These are phyloP conservation scores for Plasmodium gallinaceum DNA, from an alignment of 169 alveolate genomes.

Conservation along the genomic window DNA sequence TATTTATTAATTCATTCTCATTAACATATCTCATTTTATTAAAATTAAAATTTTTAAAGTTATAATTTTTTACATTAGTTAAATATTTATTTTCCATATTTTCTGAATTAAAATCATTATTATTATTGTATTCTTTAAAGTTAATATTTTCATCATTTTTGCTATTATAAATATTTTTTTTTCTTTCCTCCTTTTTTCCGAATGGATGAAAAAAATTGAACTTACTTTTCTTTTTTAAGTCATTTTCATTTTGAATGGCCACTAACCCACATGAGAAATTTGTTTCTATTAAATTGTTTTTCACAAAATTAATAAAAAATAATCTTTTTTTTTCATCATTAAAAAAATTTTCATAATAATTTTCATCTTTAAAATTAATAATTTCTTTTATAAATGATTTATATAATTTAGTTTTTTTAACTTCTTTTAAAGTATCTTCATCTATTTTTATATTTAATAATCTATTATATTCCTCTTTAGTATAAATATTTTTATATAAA, in stretches of 20 bases:
- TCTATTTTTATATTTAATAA: slow-evolving; percentile 27
- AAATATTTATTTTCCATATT: neutral
- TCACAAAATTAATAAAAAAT: slow-evolving; percentile 58
- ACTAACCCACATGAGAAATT: slow-evolving; percentile 44
- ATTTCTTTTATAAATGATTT: slow-evolving; percentile 44
- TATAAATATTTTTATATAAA: slow-evolving; percentile 43
- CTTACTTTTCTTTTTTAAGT: neutral
- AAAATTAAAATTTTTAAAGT: neutral
- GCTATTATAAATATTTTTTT: neutral
- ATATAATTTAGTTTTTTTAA: slow-evolving; percentile 26
- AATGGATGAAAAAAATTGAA: slow-evolving; percentile 7
- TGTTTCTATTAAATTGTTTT: slow-evolving; percentile 36
- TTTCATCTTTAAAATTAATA: slow-evolving; percentile 42
- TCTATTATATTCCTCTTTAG: slow-evolving; percentile 13
- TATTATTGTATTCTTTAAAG: neutral
- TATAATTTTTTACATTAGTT: neutral
- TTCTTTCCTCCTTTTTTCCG: neutral
- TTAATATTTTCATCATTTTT: neutral
- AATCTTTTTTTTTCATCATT: slow-evolving; percentile 35
- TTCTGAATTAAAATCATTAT: neutral
- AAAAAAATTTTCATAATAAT: slow-evolving; percentile 17
- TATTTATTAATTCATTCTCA: slow-evolving; percentile 6
- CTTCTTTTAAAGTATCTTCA: neutral
- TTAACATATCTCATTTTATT: neutral
- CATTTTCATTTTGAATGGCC: slow-evolving; percentile 32